phyloP scores from a whole-genome alignment of 139 green algal species.

The Trebouxia sp. region DNA sequence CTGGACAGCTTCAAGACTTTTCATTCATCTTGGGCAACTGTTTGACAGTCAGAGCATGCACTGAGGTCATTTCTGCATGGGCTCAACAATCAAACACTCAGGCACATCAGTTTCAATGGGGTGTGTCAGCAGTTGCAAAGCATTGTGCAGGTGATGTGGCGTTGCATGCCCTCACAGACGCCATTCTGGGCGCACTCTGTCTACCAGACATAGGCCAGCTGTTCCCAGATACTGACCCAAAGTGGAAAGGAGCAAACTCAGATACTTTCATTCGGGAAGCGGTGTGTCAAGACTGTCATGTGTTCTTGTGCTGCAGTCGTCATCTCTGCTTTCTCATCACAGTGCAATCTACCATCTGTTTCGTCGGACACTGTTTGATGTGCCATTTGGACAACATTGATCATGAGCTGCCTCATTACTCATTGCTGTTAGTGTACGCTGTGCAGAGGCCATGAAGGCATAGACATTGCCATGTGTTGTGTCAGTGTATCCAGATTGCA shows the following conservation, averaged over 20 bases:
- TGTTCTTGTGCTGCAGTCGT: background rate
- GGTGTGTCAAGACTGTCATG: conserved; percentile 28
- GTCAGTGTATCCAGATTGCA: background rate
- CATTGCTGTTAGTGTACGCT: background rate
- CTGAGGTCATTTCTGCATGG: no score
- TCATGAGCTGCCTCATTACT: background rate
- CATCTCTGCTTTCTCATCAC: background rate
- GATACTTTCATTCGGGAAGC: conserved; percentile 88
- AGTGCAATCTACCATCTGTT: no score
- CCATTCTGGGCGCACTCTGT: conserved; percentile 92
- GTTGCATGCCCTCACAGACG: conserved; percentile 95
- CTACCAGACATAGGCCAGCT: conserved; percentile 98
- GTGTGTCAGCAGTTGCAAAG: background rate
- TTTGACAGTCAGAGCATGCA: background rate
- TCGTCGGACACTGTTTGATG: no score
- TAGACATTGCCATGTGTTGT: conserved; percentile 1
- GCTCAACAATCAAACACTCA: no score
- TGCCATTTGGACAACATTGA: no score
- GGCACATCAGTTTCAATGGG: background rate
- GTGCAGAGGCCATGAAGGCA: background rate
- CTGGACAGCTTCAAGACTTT: background rate
- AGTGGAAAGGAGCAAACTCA: conserved; percentile 92
- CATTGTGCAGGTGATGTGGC: conserved; percentile 85
- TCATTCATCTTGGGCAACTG: background rate
- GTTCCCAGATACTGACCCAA: conserved; percentile 98